These are phyloP conservation scores for Hydnum rufescens DNA, from an alignment of 768 basidiomycete species.

Conservation along the genomic window DNA sequence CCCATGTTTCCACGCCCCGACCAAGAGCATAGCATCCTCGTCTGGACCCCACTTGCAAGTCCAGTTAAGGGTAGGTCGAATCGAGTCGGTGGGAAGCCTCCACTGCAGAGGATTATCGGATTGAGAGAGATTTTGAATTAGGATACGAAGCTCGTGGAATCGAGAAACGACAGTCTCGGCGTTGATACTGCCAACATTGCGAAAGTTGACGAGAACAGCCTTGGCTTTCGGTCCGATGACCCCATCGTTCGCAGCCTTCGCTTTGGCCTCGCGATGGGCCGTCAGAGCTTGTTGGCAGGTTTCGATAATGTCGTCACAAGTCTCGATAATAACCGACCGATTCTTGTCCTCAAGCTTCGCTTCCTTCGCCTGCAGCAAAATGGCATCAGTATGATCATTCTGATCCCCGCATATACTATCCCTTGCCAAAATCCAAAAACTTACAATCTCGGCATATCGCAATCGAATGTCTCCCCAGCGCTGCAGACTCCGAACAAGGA, in stretches of 20 bases:
- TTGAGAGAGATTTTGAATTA: conserved; percentile 57
- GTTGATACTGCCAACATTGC: conserved; percentile 83
- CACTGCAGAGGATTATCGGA: conserved; percentile 65
- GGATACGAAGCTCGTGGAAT: conserved; percentile 68
- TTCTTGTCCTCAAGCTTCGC: conserved; percentile 89
- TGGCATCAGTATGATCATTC: background rate
- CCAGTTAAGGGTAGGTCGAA: conserved; percentile 91
- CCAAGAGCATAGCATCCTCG: conserved; percentile 86
- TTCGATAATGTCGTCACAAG: conserved; percentile 82
- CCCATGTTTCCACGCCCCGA: conserved; percentile 83
- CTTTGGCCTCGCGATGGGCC: conserved; percentile 66
- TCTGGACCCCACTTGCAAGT: conserved; percentile 83
- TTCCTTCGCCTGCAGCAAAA: conserved; percentile 46
- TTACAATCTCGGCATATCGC: conserved; percentile 84
- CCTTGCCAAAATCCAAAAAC: conserved; percentile 21
- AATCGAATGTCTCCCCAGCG: conserved; percentile 95
- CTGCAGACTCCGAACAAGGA: conserved; percentile 83
- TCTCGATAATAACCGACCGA: conserved; percentile 72
- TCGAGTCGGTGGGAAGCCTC: conserved; percentile 78
- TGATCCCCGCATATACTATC: background rate
- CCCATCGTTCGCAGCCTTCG: conserved; percentile 63
- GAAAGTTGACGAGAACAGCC: conserved; percentile 81
- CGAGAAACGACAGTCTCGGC: conserved; percentile 92
- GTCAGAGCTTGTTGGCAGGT: conserved; percentile 68
- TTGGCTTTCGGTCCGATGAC: conserved; percentile 91